phyloP scores from a whole-genome alignment of 192 early-diverging fungal species.

The Backusella tuberculispora region DNA sequence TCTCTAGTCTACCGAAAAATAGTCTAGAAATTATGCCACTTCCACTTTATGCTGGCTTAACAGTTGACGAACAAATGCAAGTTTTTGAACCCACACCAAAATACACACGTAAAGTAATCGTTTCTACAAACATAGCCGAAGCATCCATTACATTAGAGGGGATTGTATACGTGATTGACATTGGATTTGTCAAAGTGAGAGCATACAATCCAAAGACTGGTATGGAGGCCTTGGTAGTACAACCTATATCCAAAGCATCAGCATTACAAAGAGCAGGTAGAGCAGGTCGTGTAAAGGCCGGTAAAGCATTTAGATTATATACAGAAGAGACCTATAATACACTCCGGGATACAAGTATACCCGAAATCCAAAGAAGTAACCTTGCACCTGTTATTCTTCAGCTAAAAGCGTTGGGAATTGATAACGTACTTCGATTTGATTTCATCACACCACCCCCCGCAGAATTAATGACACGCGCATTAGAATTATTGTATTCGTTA shows the following conservation, averaged over 20 bases:
- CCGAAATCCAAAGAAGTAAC: constrained; percentile 90
- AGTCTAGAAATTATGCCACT: constrained; percentile 51
- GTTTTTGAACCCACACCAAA: constrained; percentile 63
- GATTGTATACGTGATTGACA: constrained; percentile 78
- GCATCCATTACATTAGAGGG: constrained; percentile 79
- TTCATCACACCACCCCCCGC: constrained; percentile 79
- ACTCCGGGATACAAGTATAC: constrained; percentile 84
- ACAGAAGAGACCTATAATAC: constrained; percentile 82
- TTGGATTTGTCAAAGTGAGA: constrained; percentile 77
- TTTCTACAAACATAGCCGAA: constrained; percentile 92
- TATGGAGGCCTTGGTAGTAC: constrained; percentile 87
- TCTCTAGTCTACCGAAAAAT: constrained; percentile 39
- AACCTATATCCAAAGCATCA: constrained; percentile 91
- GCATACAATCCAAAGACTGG: constrained; percentile 94
- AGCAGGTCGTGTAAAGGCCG: constrained; percentile 89
- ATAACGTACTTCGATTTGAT: constrained; percentile 80
- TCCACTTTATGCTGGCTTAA: constrained; percentile 75
- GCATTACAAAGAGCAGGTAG: constrained; percentile 94
- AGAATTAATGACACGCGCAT: constrained; percentile 66
- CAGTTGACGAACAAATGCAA: constrained; percentile 64
- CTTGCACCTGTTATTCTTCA: constrained; percentile 70
- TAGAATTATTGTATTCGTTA: constrained; percentile 77
- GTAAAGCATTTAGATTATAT: constrained; percentile 90
- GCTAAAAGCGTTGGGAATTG: constrained; percentile 80
- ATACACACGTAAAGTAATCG: constrained; percentile 78